Evolutionary conservation across 1,284 basidiomycete species (phyloP).

Genomic region (Schizopora paradoxa): DNA sequence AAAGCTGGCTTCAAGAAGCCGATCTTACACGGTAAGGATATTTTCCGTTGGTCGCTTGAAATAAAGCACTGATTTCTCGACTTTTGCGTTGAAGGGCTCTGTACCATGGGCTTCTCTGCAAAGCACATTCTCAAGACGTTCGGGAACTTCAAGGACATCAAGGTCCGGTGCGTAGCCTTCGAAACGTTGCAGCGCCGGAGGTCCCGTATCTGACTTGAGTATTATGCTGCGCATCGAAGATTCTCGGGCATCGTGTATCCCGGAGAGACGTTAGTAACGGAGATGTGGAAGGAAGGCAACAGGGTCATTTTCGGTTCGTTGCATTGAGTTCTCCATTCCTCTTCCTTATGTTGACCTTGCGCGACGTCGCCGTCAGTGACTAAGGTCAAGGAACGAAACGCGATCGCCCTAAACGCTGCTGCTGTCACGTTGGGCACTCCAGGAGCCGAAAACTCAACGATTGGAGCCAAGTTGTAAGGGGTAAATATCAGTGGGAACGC

Average conservation of each 20-base stretch:
- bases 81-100: constrained; percentile 57
- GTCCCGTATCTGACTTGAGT: neutral
- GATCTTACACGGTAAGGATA: constrained; percentile 59
- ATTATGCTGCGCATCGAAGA: constrained; percentile 33
- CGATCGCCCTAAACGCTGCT: constrained; percentile 65
- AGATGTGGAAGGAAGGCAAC: constrained; percentile 96
- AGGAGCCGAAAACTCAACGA: too few species aligned
- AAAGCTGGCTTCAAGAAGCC: constrained; percentile 95
- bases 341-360: constrained; percentile 4
- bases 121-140: constrained; percentile 90
- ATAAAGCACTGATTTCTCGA: constrained; percentile 6
- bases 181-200: constrained; percentile 1
- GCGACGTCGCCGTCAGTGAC: too few species aligned
- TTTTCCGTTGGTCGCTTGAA: neutral
- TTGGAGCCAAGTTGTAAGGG: too few species aligned
- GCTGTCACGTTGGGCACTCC: constrained; percentile 61
- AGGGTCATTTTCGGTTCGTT: constrained; percentile 95
- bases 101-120: constrained; percentile 91
- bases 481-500: neutral
- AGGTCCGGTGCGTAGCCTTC: constrained; percentile 80
- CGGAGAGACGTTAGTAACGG: constrained; percentile 89
- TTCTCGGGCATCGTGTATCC: constrained; percentile 92
- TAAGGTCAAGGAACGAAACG: constrained; percentile 74
- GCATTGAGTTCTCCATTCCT: too few species aligned
- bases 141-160: constrained; percentile 89